A percentile compares a stretch with the other conserved stretches of the same genome.
Evolutionary conservation across 2,329 filamentous ascomycete genomes (phyloP).

Genomic region (Anthostomella pinea): DNA sequence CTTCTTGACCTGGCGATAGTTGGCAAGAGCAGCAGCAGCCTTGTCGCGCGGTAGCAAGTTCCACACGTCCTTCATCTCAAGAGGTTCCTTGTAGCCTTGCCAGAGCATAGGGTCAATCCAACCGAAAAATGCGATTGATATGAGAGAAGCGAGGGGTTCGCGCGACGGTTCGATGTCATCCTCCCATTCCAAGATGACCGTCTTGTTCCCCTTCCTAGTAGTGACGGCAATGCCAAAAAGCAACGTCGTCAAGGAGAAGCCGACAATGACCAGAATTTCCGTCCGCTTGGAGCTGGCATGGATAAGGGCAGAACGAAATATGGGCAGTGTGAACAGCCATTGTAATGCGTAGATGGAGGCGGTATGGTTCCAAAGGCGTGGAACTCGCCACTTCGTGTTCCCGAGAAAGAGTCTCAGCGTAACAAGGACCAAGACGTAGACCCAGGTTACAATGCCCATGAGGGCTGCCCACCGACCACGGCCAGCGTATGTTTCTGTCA

Average conservation of each 20-base stretch:
- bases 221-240: slow-evolving; percentile 74
- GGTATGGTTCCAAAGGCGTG: slow-evolving; percentile 89
- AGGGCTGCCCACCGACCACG: slow-evolving; percentile 59
- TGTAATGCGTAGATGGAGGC: slow-evolving; percentile 76
- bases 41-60: slow-evolving; percentile 87
- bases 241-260: slow-evolving; percentile 73
- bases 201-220: slow-evolving; percentile 88
- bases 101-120: slow-evolving; percentile 91
- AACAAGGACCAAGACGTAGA: slow-evolving; percentile 74
- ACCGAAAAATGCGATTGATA: slow-evolving; percentile 82
- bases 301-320: slow-evolving; percentile 84
- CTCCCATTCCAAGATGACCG: slow-evolving; percentile 84
- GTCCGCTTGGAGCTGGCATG: slow-evolving; percentile 65
- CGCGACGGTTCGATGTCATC: slow-evolving; percentile 81
- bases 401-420: slow-evolving; percentile 67
- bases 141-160: slow-evolving; percentile 82
- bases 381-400: slow-evolving; percentile 63
- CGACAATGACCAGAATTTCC: slow-evolving; percentile 63
- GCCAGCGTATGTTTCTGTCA: slow-evolving; percentile 56
- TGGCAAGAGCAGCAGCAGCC: slow-evolving; percentile 72
- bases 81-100: slow-evolving; percentile 80
- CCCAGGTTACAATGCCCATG: slow-evolving; percentile 71
- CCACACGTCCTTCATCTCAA: slow-evolving; percentile 87
- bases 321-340: slow-evolving; percentile 72
- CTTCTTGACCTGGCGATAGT: slow-evolving; percentile 83